phyloP scores from a whole-genome alignment of 169 alveolate species.

The Cryptosporidium bovis region DNA sequence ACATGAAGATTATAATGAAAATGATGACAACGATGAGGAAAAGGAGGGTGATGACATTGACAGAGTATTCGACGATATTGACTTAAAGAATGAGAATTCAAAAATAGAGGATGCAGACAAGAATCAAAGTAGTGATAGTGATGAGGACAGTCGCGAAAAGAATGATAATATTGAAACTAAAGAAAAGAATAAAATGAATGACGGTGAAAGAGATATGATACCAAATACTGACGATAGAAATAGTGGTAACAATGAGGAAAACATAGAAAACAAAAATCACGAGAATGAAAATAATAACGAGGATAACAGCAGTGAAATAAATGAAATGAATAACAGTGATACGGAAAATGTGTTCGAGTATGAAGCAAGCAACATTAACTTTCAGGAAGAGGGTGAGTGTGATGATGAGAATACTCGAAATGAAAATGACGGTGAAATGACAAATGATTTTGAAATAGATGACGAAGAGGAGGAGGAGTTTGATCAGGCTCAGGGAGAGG shows the following conservation, averaged over 20 bases:
- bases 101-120: slow-evolving; percentile 80
- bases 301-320: slow-evolving; percentile 71
- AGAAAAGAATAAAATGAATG: slow-evolving; percentile 81
- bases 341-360: slow-evolving; percentile 73
- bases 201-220: slow-evolving; percentile 76
- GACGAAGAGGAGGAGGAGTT: slow-evolving; percentile 19
- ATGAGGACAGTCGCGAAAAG: slow-evolving; percentile 79
- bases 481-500: slow-evolving; percentile 28
- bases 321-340: slow-evolving; percentile 67
- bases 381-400: slow-evolving; percentile 41
- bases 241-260: slow-evolving; percentile 72
- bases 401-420: slow-evolving; percentile 15
- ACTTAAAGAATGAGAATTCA: slow-evolving; percentile 81
- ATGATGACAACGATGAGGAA: slow-evolving; percentile 81
- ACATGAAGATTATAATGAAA: slow-evolving; percentile 80
- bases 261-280: slow-evolving; percentile 74
- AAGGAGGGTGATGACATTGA: slow-evolving; percentile 81
- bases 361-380: slow-evolving; percentile 72
- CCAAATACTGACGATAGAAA: slow-evolving; percentile 78
- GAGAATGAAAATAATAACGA: slow-evolving; percentile 76
- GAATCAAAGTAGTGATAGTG: slow-evolving; percentile 80
- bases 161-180: slow-evolving; percentile 80
- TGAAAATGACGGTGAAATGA: slow-evolving; percentile 74
- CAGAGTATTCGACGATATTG: slow-evolving; percentile 80
- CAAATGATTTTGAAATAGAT: slow-evolving; percentile 75